A percentile compares a stretch with the other conserved stretches of the same genome.
These are phyloP conservation scores for Haplosporangium sp. DNA, from an alignment of 371 early-diverging fungal species.

Conservation along the genomic window DNA sequence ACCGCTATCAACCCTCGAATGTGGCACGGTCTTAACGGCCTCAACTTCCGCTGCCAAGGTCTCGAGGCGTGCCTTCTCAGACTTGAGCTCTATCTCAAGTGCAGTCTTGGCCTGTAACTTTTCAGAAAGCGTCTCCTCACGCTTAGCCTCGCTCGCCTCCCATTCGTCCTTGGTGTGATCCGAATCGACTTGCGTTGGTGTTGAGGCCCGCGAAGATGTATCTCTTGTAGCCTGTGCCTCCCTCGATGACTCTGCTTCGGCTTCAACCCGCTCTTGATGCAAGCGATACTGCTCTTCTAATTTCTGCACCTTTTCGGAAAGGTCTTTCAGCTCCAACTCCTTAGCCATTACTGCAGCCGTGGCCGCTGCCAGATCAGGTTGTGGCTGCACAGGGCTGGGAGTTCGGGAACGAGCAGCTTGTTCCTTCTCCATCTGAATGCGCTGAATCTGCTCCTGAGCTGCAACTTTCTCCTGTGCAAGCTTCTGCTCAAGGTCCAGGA, in stretches of 20 bases:
- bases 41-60: slow-evolving; percentile 11
- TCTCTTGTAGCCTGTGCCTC: slow-evolving; percentile 10
- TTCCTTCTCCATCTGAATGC: slow-evolving; percentile 21
- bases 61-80: slow-evolving; percentile 22
- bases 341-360: slow-evolving; percentile 39
- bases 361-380: not conserved
- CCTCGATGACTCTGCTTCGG: slow-evolving; percentile 54
- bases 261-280: slow-evolving; percentile 54
- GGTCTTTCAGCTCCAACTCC: slow-evolving; percentile 53
- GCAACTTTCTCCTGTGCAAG: slow-evolving; percentile 23
- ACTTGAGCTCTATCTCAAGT: slow-evolving; percentile 44
- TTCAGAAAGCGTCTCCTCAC: slow-evolving; percentile 20
- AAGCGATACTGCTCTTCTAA: slow-evolving; percentile 51
- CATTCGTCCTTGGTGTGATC: slow-evolving; percentile 5
- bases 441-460: slow-evolving; percentile 23
- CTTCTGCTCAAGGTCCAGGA: slow-evolving; percentile 28
- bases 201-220: not conserved
- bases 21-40: slow-evolving; percentile 8
- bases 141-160: slow-evolving; percentile 15
- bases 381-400: not conserved
- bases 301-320: slow-evolving; percentile 45
- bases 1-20: slow-evolving; percentile 14
- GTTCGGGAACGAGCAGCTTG: not conserved
- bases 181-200: not conserved
- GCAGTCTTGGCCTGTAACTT: slow-evolving; percentile 42